Base-by-base conservation (phyloP, 805 yeast species). In the Saturnispora hagleri region DNA sequence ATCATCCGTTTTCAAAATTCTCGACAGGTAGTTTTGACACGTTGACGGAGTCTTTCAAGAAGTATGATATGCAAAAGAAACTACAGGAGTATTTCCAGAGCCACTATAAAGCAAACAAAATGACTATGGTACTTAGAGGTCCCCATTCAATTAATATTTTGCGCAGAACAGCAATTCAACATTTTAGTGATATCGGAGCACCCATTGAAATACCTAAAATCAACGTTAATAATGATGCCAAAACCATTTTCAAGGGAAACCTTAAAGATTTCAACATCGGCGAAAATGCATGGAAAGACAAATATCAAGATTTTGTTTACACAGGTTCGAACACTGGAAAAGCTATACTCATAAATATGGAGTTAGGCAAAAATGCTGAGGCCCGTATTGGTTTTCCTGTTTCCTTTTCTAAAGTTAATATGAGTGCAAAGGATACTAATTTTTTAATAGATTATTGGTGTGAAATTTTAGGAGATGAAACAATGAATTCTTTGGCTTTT, bases 1-100 rank as follows among this genome's bases (percentile, higher is more conserved):
- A 58, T 0, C 84, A 80, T 57, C 83, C 77, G 0, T 86, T 85
- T 60, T 70, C 71, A 54, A 68, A 80, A 48, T 86, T 86, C 64
- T 74, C 81, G 0, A 83, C 91, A 0, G 95, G 95, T 0, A 78
- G 75, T 57, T 63, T 67, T 17, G 60, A 66, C n/a, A 80, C 89
- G 0, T 60, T 84, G 48, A 61, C 64, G 20, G 70, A 64, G 35
- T 61, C 60, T 35, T 53, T 62, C 9, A 63, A 67, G 42, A 70
- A 67, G 33, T 43, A 64, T 1, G 69, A 71, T 49, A 56, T 81
- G 8, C 68, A 63, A 53, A 62, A 60, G 0, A 59, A 66, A 13
- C 57, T 83, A 18, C 43, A 57, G 3, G 53, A 60, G 1, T 80
- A 76, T 60, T 80, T 70, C 56, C 53, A 67, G 2, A 53, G 58